Evolutionary conservation across 2,329 filamentous ascomycete genomes (phyloP).

Genomic region (Stemphylium lycopersici): DNA sequence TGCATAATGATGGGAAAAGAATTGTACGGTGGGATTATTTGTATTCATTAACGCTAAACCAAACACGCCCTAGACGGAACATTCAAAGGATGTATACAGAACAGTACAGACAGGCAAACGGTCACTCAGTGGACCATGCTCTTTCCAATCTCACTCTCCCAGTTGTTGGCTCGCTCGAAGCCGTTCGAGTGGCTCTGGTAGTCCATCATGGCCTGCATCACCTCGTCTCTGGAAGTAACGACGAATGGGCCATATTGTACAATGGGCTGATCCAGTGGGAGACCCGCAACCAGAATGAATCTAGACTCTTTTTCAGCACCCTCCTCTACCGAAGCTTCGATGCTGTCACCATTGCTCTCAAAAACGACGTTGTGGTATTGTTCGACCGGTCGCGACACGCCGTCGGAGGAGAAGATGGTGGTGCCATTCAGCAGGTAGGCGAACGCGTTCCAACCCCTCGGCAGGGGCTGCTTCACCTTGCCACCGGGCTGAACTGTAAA

Average conservation of each 20-base stretch:
- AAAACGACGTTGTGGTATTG: slow-evolving; percentile 92
- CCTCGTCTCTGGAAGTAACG: slow-evolving; percentile 44
- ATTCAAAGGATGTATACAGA: background rate
- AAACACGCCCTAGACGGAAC: too few species aligned
- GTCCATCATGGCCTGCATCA: slow-evolving; percentile 48
- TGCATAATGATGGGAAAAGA: too few species aligned
- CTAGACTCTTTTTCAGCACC: slow-evolving; percentile 64
- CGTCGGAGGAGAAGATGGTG: slow-evolving; percentile 59
- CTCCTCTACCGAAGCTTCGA: slow-evolving; percentile 72
- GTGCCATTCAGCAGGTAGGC: slow-evolving; percentile 82
- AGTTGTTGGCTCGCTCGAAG: slow-evolving; percentile 70
- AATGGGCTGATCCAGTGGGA: slow-evolving; percentile 57
- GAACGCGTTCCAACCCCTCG: slow-evolving; percentile 86
- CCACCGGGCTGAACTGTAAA: slow-evolving; percentile 81
- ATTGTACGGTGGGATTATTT: too few species aligned
- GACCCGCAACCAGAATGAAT: slow-evolving; percentile 76
- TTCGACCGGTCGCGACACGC: slow-evolving; percentile 56
- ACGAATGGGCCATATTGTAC: slow-evolving; percentile 51
- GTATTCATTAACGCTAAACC: too few species aligned
- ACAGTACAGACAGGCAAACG: background rate
- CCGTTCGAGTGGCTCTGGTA: slow-evolving; percentile 47
- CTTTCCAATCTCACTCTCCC: slow-evolving; percentile 73
- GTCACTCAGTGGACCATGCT: slow-evolving; percentile 36
- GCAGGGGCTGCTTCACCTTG: slow-evolving; percentile 74
- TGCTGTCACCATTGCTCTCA: slow-evolving; percentile 75